Evolutionary conservation across 352 stramenopile genomes (phyloP), one percentile per base, ranked within the genome.

Genomic region (Globisporangium abappressorium): DNA sequence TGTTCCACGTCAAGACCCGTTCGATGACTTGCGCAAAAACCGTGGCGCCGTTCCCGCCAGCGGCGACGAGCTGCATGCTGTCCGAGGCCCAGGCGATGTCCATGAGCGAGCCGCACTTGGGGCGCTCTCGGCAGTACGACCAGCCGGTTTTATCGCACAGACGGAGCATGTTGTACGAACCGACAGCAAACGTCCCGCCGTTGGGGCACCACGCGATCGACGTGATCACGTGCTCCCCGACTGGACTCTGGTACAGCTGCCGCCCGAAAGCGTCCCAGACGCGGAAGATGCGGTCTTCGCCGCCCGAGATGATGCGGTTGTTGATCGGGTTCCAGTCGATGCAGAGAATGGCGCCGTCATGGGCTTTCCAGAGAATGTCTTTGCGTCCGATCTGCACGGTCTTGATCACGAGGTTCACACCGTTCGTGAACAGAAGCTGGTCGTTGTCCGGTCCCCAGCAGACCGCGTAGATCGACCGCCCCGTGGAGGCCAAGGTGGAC

Each of bases 301-400:
- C 92, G 30, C 95, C 95, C 11, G 85, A 97, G 49, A 98, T 80
- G 61, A 98, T 85, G 26, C 90, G 84, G 54, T 96, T 93, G 68
- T 94, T 97, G 57, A 97, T 96, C 47, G 86, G 79, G 64, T 95
- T 98, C 95, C 95, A 98, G 74, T 98, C 92, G n/a, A 97, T 71
- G 49, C 86, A 95, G 26, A 97, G 73, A 66, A 98, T 96, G 20
- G 86, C 81, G 41, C 90, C 91, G 57, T 97, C 92, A 72, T 98
- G 93, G 4, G 84, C 94, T 54, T 95, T 94, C 94, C 94, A 98
- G 54, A 91, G 77, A 54, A 97, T 91, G 55, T 93, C 82, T 65
- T 93, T 94, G 33, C 86, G 79, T 28, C 89, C 89, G 43, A 95
- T 84, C 70, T 97, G 90, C 56, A 98, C 82, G 2, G 87, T 93